Conservation (phyloP, 805 yeast species). For the Candida pseudofarinosa region DNA sequence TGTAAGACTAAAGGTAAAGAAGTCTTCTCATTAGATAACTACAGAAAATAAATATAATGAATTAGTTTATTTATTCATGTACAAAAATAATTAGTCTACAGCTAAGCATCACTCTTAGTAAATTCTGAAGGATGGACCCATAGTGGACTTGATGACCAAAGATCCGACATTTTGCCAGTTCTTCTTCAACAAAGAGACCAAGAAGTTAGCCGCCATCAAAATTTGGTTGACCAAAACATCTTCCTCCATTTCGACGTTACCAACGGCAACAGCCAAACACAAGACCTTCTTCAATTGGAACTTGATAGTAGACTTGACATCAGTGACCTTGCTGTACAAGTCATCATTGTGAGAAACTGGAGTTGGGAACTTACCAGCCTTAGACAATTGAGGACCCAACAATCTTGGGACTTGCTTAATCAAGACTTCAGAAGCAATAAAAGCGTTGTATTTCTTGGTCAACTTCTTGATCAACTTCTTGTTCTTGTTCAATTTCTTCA, state of each 20-base stretch:
- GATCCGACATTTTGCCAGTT: constrained; percentile 99
- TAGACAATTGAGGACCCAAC: constrained; percentile 99
- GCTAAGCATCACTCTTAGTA: constrained; percentile 54
- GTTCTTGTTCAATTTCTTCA: constrained; percentile 99
- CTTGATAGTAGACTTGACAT: constrained; percentile 99
- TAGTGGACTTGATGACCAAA: constrained; percentile 96
- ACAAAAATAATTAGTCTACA: constrained; percentile 5
- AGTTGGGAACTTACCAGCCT: constrained; percentile 99
- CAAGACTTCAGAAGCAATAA: constrained; percentile 98
- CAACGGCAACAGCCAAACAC: constrained; percentile 99
- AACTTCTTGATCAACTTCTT: constrained; percentile 99
- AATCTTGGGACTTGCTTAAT: constrained; percentile 99
- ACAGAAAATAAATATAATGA: not conserved
- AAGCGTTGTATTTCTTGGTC: constrained; percentile 99
- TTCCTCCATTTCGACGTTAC: constrained; percentile 99
- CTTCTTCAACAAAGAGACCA: constrained; percentile 98
- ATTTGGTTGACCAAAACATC: constrained; percentile 94
- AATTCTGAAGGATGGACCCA: constrained; percentile 99
- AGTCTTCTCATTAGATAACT: not conserved
- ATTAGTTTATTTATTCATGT: constrained; percentile 1
- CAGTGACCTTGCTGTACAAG: constrained; percentile 90
- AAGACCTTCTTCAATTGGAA: constrained; percentile 99
- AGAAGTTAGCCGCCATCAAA: constrained; percentile 98
- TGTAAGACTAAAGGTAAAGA: too few species aligned
- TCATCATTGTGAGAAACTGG: constrained; percentile 99